Evolutionary conservation across 2,329 filamentous ascomycete genomes (phyloP).

Genomic region (Arthroderma sp.): DNA sequence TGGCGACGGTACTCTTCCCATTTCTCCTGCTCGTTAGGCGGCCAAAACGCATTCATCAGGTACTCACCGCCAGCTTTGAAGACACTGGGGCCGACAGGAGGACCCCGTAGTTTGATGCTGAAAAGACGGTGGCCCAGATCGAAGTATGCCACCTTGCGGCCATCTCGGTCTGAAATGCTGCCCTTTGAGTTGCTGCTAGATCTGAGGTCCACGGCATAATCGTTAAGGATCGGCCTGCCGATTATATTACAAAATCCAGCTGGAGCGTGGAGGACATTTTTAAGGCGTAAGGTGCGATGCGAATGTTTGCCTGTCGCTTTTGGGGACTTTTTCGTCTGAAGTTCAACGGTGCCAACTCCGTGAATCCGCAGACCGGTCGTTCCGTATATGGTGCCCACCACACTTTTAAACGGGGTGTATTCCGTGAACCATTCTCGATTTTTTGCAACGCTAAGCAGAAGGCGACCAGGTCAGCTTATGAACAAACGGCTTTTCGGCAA

Average conservation of each 20-base stretch:
- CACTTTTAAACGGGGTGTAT: constrained; percentile 8
- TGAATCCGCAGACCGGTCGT: not conserved
- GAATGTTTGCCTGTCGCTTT: constrained; percentile 1
- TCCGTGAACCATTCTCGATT: constrained; percentile 11
- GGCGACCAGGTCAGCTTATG: not conserved
- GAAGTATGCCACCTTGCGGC: constrained; percentile 6
- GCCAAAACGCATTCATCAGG: constrained; percentile 6
- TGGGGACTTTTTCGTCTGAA: constrained; percentile 6
- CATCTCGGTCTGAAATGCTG: not conserved
- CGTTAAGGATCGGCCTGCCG: constrained; percentile 1
- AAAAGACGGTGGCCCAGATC: not conserved
- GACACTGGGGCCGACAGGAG: constrained; percentile 5
- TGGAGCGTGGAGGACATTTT: constrained; percentile 9
- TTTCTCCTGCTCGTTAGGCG: not conserved
- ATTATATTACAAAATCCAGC: constrained; percentile 8
- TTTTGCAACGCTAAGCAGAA: constrained; percentile 5
- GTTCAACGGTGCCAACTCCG: constrained; percentile 8
- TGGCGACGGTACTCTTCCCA: constrained; percentile 5
- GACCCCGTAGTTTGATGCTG: constrained; percentile 6
- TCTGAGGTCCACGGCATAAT: not conserved
- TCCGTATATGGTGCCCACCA: not conserved
- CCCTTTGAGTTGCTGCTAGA: not conserved
- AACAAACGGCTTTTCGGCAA: not conserved
- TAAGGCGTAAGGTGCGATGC: constrained; percentile 4
- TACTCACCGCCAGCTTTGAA: constrained; percentile 1